Evolutionary conservation across 371 early-diverging fungal genomes (phyloP), one percentile per base, ranked within the genome.

Genomic region (Mucor circinelloides): DNA sequence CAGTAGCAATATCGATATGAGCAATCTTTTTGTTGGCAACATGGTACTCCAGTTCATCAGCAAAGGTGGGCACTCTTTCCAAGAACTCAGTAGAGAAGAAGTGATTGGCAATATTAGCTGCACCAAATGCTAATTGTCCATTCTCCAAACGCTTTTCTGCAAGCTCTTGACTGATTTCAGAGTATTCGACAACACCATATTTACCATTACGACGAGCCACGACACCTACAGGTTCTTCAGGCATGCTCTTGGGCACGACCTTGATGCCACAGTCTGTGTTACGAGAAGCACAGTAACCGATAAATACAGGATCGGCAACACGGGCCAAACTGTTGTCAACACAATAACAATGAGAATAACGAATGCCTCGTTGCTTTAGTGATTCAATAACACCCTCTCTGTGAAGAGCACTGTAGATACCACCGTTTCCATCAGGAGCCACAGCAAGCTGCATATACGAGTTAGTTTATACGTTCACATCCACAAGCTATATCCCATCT

Each of bases 21-120:
- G 92, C 92, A 86, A 98, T 96, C 91, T 97, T 98, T 89, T 98
- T 98, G 73, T 87, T 88, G 46, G 98, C 98, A 69, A 97, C 88
- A 80, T 98, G 98, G 85, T 95, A 95, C 79, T 94, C 94, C 19
- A 98, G 87, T 66, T 87, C 76, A 46, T 78, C 75, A 68, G 96
- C 95, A 72, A 96, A 87, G n/a, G 84, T 83, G 62, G 91, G 91
- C 56, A 95, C 89, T 57, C 90, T 85, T 67, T 92, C 80, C 75
- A 98, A 83, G 75, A 97, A 97, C 58, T 86, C 96, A 31, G 90
- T 82, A 38, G 97, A 92, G 88, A 96, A 98, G 77, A 95, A 97
- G 81, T 98, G 99, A 87, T 97, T 98, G 81, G 93, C 96, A 83
- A 98, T 97, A 85, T 98, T 98, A 60, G 93, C 99, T 6, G 97